Evolutionary conservation across 495 filamentous ascomycete species (phyloP).

Genomic region (Neurospora terricola): DNA sequence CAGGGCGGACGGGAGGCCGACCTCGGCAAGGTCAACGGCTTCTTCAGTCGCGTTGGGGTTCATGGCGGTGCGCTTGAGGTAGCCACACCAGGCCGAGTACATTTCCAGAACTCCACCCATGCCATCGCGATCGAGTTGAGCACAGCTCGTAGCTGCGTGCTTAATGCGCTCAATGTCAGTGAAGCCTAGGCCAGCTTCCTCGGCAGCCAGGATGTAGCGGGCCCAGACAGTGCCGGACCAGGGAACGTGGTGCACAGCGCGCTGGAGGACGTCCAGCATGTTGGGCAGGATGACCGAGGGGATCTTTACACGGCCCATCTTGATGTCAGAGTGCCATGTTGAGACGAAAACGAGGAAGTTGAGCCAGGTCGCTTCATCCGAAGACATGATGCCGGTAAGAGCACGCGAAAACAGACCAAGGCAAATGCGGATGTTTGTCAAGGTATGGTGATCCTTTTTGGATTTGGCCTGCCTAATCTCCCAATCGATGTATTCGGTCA

Average conservation of each 20-base stretch:
- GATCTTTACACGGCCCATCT: slow-evolving; percentile 21
- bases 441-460: slow-evolving; percentile 34
- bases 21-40: slow-evolving; percentile 81
- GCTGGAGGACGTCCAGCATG: slow-evolving; percentile 42
- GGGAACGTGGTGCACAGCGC: slow-evolving; percentile 78
- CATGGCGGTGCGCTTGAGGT: slow-evolving; percentile 74
- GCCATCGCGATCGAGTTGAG: slow-evolving; percentile 58
- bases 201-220: slow-evolving; percentile 71
- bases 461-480: slow-evolving; percentile 52
- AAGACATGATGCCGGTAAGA: slow-evolving; percentile 52
- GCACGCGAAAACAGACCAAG: slow-evolving; percentile 72
- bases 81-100: slow-evolving; percentile 87
- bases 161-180: slow-evolving; percentile 81
- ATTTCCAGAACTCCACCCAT: slow-evolving; percentile 82
- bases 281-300: slow-evolving; percentile 29
- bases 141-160: slow-evolving; percentile 77
- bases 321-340: slow-evolving; percentile 26
- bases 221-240: slow-evolving; percentile 91
- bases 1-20: slow-evolving; percentile 74
- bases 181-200: slow-evolving; percentile 63
- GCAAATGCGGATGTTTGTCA: slow-evolving; percentile 48
- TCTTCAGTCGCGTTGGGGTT: slow-evolving; percentile 69
- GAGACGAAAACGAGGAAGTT: slow-evolving; percentile 68
- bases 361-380: slow-evolving; percentile 64
- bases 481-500: slow-evolving; percentile 73